These are phyloP conservation scores for Kwoniella mangroviensis DNA, from an alignment of 768 basidiomycete genomes.

Conservation along the genomic window DNA sequence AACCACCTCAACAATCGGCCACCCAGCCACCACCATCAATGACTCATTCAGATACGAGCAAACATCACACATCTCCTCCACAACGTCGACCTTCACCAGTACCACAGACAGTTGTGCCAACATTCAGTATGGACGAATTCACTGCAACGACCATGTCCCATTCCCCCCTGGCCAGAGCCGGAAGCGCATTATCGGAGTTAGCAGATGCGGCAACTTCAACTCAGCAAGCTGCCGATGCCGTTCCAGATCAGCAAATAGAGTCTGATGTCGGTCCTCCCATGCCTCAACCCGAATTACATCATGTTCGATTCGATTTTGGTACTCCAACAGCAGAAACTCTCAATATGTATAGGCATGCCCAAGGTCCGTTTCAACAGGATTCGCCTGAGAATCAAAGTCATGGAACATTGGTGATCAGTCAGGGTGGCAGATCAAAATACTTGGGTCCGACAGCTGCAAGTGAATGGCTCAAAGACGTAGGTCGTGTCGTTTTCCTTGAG, in stretches of 20 bases:
- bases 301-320: constrained; percentile 4
- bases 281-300: background rate
- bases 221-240: background rate
- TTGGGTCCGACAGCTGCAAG: constrained; percentile 35
- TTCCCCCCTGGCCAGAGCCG: background rate
- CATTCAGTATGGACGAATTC: background rate
- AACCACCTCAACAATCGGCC: too few species aligned
- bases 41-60: too few species aligned
- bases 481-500: constrained; percentile 1
- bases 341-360: background rate
- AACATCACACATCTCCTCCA: background rate
- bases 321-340: background rate
- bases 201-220: background rate
- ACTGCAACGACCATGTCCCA: background rate
- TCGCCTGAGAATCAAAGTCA: constrained; percentile 13
- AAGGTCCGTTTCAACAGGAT: background rate
- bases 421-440: constrained; percentile 27
- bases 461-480: constrained; percentile 39
- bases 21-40: background rate
- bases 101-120: background rate
- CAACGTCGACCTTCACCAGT: background rate
- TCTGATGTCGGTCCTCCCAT: background rate
- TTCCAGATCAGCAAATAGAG: background rate
- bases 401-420: constrained; percentile 32
- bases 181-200: background rate